Percentiles rank a stretch among this genome's conserved stretches.
These are phyloP conservation scores for Syncephalastrum monosporum DNA, from an alignment of 371 early-diverging fungal genomes.

Conservation along the genomic window DNA sequence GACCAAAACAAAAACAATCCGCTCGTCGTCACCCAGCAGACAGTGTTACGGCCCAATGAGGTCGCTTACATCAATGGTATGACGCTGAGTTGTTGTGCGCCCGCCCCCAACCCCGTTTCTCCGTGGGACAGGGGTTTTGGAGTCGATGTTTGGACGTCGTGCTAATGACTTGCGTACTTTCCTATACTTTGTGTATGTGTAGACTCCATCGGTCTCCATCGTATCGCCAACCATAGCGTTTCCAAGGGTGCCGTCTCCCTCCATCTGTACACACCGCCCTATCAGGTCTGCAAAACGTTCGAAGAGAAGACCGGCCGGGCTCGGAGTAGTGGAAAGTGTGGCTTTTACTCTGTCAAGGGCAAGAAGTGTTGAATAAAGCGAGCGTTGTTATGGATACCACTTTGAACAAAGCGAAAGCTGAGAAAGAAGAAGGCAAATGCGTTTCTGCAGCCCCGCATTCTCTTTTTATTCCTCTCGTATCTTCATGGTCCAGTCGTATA, in stretches of 20 bases:
- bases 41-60: conserved; percentile 56
- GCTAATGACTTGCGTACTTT: neutral
- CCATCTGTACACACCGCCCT: conserved; percentile 93
- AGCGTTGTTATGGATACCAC: too few relatives aligned
- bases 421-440: conserved; percentile 7
- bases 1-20: conserved; percentile 13
- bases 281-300: conserved; percentile 82
- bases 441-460: neutral
- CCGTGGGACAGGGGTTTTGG: neutral
- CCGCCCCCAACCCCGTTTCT: neutral
- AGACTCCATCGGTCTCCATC: conserved; percentile 88
- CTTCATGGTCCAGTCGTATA: conserved; percentile 16
- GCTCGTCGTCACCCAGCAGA: conserved; percentile 29
- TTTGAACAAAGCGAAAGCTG: conserved; percentile 1
- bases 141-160: neutral
- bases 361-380: conserved; percentile 4
- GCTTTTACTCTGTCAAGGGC: conserved; percentile 69
- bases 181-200: conserved; percentile 1
- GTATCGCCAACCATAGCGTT: conserved; percentile 74
- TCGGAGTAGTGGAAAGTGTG: conserved; percentile 65
- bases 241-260: conserved; percentile 76
- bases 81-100: conserved; percentile 1
- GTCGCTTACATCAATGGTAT: conserved; percentile 90
- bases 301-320: conserved; percentile 73
- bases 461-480: conserved; percentile 10